Evolutionary conservation across 176 grass and related monocot species (phyloP).

Genomic region (Hyparrhenia diplandra): DNA sequence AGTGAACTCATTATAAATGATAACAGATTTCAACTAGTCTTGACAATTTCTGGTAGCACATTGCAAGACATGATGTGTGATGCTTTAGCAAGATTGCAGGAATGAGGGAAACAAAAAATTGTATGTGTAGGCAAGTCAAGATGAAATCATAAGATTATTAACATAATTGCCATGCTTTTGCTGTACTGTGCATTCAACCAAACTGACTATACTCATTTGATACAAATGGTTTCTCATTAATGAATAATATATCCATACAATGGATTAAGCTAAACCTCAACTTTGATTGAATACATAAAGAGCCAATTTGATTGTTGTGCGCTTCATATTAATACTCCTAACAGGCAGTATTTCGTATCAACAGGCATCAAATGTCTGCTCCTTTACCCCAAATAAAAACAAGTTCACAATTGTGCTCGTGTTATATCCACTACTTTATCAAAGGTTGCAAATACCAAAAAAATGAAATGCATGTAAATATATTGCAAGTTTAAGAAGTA

Average conservation of each 20-base stretch:
- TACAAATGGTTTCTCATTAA: conserved; percentile 1
- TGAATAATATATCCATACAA: not conserved
- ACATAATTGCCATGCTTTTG: not conserved
- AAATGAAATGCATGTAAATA: not conserved
- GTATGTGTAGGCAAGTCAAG: not conserved
- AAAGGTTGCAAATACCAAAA: not conserved
- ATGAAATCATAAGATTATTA: not conserved
- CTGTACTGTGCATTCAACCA: not conserved
- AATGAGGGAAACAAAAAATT: not conserved
- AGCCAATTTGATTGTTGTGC: not conserved
- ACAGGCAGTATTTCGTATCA: not conserved
- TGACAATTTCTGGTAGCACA: conserved; percentile 3
- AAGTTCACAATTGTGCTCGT: not conserved
- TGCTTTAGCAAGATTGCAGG: not conserved
- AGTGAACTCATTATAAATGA: conserved; percentile 3
- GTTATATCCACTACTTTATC: not conserved
- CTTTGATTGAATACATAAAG: conserved; percentile 9
- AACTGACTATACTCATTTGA: conserved; percentile 15
- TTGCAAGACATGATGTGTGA: not conserved
- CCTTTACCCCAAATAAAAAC: not conserved
- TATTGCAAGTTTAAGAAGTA: not conserved
- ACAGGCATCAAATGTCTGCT: not conserved
- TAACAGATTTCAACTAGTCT: not conserved
- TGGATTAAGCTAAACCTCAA: not conserved
- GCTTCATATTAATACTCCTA: not conserved